A percentile compares a stretch with the other conserved stretches of the same genome.
Evolutionary conservation across 768 basidiomycete genomes (phyloP).

Genomic region (Glaciozyma martinii): DNA sequence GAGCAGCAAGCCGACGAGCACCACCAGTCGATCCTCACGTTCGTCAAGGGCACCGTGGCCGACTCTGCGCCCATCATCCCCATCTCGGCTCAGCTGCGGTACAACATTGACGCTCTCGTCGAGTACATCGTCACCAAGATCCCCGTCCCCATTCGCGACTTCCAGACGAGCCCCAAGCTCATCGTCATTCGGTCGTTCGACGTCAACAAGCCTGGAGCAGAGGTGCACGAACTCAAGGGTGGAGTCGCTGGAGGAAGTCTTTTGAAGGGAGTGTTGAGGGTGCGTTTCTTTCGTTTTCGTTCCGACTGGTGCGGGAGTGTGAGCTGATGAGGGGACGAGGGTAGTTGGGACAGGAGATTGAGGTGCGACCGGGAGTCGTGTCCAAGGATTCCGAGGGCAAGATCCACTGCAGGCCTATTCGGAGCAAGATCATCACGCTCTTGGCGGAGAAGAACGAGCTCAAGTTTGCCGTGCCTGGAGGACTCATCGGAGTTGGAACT

Average conservation of each 20-base stretch:
- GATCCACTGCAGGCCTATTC: constrained; percentile 87
- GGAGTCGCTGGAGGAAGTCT: constrained; percentile 97
- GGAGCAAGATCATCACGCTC: constrained; percentile 78
- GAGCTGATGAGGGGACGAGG: neutral
- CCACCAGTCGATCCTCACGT: constrained; percentile 86
- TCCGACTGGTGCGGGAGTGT: neutral
- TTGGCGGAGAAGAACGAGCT: constrained; percentile 92
- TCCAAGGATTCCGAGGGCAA: constrained; percentile 86
- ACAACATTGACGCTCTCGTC: constrained; percentile 98
- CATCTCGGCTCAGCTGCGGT: constrained; percentile 95
- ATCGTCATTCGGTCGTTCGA: constrained; percentile 99
- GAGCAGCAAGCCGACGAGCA: constrained; percentile 90
- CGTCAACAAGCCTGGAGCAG: constrained; percentile 97
- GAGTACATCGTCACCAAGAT: constrained; percentile 97
- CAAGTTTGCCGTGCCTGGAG: constrained; percentile 92
- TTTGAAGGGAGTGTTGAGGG: constrained; percentile 75
- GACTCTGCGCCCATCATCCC: constrained; percentile 96
- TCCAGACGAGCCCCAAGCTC: constrained; percentile 77
- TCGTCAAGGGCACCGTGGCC: constrained; percentile 96
- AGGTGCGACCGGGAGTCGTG: constrained; percentile 93
- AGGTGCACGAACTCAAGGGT: constrained; percentile 93
- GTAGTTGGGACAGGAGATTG: constrained; percentile 76
- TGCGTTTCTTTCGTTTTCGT: constrained; percentile 24
- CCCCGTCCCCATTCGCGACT: constrained; percentile 88
- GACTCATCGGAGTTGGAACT: constrained; percentile 96